phyloP scores from a whole-genome alignment of 495 filamentous ascomycete genomes.

The Xylaria cubensis region DNA sequence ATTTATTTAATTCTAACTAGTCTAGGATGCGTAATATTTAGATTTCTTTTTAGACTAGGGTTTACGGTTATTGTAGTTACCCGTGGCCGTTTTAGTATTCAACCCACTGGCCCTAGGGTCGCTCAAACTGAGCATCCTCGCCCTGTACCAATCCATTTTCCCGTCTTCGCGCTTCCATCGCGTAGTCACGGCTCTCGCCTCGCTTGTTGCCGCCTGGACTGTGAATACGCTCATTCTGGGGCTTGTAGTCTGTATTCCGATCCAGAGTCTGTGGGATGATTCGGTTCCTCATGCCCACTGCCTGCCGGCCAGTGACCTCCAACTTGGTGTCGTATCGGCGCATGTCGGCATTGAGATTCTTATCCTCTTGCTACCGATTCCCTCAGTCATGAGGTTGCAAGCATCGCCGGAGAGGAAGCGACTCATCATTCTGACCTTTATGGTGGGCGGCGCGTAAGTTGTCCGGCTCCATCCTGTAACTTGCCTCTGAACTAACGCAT shows the following conservation, averaged over 20 bases:
- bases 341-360: background rate
- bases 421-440: background rate
- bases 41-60: too few species aligned
- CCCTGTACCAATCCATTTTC: background rate
- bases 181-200: background rate
- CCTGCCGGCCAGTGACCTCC: background rate
- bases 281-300: background rate
- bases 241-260: background rate
- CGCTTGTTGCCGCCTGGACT: background rate
- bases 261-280: background rate
- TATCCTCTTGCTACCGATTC: background rate
- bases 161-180: background rate
- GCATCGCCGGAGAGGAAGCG: background rate
- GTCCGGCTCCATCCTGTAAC: background rate
- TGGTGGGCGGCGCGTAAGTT: background rate
- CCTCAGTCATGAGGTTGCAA: background rate
- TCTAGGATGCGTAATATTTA: too few species aligned
- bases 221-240: background rate
- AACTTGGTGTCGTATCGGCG: background rate
- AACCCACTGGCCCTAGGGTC: background rate
- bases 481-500: background rate
- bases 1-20: too few species aligned
- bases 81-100: too few species aligned
- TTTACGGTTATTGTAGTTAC: too few species aligned
- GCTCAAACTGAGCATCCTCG: background rate